Evolutionary conservation across 2,329 filamentous ascomycete genomes (phyloP), one percentile per base, ranked within the genome.

Genomic region (Alternaria consortialis): DNA sequence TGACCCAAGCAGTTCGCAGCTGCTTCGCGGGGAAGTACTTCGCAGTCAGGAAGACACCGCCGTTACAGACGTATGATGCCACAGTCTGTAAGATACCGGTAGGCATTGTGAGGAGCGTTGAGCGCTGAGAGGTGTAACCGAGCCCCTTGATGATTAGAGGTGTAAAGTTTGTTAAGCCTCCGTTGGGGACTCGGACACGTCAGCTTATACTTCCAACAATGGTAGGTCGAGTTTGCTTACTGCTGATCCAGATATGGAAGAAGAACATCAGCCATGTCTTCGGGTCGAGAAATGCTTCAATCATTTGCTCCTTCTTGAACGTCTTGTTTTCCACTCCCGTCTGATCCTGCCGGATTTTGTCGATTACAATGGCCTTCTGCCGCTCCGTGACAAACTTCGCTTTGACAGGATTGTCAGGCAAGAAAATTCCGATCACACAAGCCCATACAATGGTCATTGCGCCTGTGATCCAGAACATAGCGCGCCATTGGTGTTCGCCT

Each of bases 271-370:
- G 71, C 73, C 78, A 3, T 78, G 80, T 62, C 81, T 80, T 15
- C 73, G 75, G 63, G 83, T 83, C 8, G 55, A 62, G 48, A 48
- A 84, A 76, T 4, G 77, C 76, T 66, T 84, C 82, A 15, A 75
- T 55, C 42, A 82, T 73, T 57, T 85, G 83, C 23, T 67, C 66
- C 58, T 84, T 84, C 74, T 69, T 69, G 23, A 83, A 80, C 11
- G 76, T 72, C 53, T 82, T 82, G 67, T 82, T 83, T 61, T 83
- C 81, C 23, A 83, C 81, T 17, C 82, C 83, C 3, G 80, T 84
- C 56, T 81, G 78, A 56, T 84, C 83, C 17, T 73, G 72, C 13
- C 78, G 72, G 1, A 83, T 69, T 2, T 80, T 76, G 53, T 67
- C 62, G 7, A 67, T 61, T 8, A 65, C 64, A 47, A 65, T 71